Base-by-base conservation (phyloP, 495 filamentous ascomycete species). In the Tuber calosporum region DNA sequence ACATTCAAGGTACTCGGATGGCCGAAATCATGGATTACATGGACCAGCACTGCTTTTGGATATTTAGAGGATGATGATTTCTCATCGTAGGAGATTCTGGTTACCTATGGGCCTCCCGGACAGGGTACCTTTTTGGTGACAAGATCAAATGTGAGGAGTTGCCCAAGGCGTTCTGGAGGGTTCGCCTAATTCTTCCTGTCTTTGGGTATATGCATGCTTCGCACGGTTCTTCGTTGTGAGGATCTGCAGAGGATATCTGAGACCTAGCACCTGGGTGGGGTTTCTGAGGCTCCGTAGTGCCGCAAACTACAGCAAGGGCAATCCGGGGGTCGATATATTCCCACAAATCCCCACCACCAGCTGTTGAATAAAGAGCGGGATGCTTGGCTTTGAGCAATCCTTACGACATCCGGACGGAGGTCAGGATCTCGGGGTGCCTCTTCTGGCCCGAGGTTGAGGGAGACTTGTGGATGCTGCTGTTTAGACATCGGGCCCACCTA, bases 201-300 rank as follows among this genome's bases (percentile, higher is more conserved):
- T 97, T 96, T 84, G 94, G 93, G 3, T 94, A 98, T 81, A 85
- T 96, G 37, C 94, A 97, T 83, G 88, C 84, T 73, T 88, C 86
- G 38, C 80, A 86, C 72, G 89, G 89, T 86, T 17, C 82, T 91
- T 17, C 80, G 80, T n/a, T 92, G 89, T 90, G 83, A 86, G 72
- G 45, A 73, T 41, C 15, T 19, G 38, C 72, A 73, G 73, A 69
- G 41, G n/a, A 22, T 40, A 9, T 74, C 72, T 26, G 69, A 75
- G n/a, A 20, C 53, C 53, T 26, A 17, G 26, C 26, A 62, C 7
- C 53, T 62, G 6, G 34, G 53, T 0, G 17, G 26, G 26, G 15
- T 34, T 62, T 34, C 53, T 13, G 53, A 34, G 26, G 53, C 26
- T 17, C n/a, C n/a, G n/a, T n/a, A n/a, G n/a, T 26, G 53, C 4